Base-by-base conservation (phyloP, 768 basidiomycete species). In the Mycena indigotica region DNA sequence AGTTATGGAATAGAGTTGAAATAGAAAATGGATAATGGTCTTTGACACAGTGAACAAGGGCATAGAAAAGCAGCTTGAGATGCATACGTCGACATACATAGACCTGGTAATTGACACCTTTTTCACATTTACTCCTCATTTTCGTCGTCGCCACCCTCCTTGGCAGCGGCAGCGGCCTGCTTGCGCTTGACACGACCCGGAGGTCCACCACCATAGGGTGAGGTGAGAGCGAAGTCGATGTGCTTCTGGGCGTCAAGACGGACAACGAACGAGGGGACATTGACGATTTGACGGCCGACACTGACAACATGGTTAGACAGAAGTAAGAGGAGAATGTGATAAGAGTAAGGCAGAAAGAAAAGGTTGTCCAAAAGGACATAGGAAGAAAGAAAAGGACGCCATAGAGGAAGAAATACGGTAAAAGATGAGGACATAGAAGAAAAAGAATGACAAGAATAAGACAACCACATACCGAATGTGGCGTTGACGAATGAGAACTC, bases 211-310 rank as follows among this genome's bases (percentile, higher is more conserved):
- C 95, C 96, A 70, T 93, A 96, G 55, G 96, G 95, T 61, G 95
- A 97, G 57, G 90, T 95, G 66, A 95, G 87, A 41, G 96, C 90
- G 73, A 98, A 99, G 85, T 99, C 97, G 74, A 99, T 96, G 85
- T 99, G 97, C 73, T 98, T 98, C 84, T 98, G 95, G 60, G 94
- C 96, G 83, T 98, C 97, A 67, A 98, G 90, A 77, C 97, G 94
- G 67, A 99, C 96, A 72, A 98, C 91, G 75, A 98, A 98, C 3
- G 95, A 97, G 19, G 96, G 96, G 55, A 98, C 91, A 78, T 97
- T 95, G 80, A 99, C 97, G 62, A 98, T 93, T 77, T 99, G 97
- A 79, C 95, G 96, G 74, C 97, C 97, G 71, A 98, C 97, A 55
- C 93, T 93, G 29, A 5, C 12, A n/a, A 38, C 12, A 38, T 10